Conservation (phyloP, 2,329 filamentous ascomycete species). For the Talaromyces sp. region DNA sequence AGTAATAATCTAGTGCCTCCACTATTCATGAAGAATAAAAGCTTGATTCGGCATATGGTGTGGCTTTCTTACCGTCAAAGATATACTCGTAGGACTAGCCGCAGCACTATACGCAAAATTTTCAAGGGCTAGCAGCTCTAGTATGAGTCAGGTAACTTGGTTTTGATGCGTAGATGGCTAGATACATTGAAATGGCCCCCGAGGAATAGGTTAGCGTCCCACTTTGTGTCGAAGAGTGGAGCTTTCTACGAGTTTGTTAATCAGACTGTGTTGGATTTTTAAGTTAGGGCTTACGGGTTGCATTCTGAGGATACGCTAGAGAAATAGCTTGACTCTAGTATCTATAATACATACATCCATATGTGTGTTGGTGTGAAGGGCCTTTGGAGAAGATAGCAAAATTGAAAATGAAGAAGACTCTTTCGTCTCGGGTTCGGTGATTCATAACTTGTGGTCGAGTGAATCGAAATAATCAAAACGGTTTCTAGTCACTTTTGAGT, state of each 20-base stretch:
- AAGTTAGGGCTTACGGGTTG: background rate
- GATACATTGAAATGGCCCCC: background rate
- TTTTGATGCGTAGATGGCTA: background rate
- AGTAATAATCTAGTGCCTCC: background rate
- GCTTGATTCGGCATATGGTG: background rate
- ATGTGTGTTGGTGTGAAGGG: too few relatives aligned
- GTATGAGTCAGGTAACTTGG: background rate
- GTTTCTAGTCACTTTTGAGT: background rate
- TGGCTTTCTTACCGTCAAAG: background rate
- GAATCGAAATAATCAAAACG: too few relatives aligned
- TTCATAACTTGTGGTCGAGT: background rate
- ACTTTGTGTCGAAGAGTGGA: background rate
- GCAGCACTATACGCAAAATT: background rate
- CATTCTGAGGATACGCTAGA: background rate
- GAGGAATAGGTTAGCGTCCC: background rate
- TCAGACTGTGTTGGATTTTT: background rate
- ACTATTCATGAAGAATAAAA: background rate
- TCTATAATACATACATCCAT: too few relatives aligned
- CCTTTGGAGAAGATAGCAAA: too few relatives aligned
- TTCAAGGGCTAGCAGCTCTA: background rate
- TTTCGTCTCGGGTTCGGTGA: background rate
- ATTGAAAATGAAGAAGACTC: background rate
- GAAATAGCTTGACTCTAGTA: background rate
- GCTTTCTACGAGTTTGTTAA: background rate
- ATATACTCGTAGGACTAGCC: background rate